Evolutionary conservation across 2,329 filamentous ascomycete species (phyloP).

Genomic region (Botrytis galanthina): DNA sequence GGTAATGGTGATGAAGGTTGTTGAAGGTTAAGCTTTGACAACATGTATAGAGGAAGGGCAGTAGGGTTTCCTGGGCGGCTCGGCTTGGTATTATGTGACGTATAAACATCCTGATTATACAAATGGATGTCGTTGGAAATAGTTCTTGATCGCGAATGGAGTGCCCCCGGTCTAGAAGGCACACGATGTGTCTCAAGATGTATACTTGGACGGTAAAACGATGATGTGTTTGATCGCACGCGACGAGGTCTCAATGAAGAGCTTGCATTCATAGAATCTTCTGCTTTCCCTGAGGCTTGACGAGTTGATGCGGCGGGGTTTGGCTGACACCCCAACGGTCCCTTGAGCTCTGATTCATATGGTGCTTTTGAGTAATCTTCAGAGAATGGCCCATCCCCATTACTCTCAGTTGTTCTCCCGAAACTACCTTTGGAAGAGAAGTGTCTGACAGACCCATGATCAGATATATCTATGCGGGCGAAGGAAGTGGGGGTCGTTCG

Average conservation of each 20-base stretch:
- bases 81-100: neutral
- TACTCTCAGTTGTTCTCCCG: neutral
- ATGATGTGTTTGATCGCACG: neutral
- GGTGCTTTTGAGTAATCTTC: neutral
- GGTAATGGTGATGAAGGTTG: neutral
- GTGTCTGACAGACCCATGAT: neutral
- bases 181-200: neutral
- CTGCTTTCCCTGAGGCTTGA: neutral
- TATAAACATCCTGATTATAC: neutral
- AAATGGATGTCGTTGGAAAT: neutral
- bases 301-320: neutral
- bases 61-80: neutral
- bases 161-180: neutral
- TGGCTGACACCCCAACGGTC: neutral
- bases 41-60: neutral
- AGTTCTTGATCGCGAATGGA: neutral
- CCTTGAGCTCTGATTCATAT: neutral
- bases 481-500: conserved; percentile 5
- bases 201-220: neutral
- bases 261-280: neutral
- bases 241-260: neutral
- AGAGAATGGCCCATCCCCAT: neutral
- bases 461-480: neutral
- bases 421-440: neutral
- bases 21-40: neutral